Percentiles rank a stretch among this genome's conserved stretches.
These are phyloP conservation scores for Microbotryum intermedium DNA, from an alignment of 1,284 basidiomycete species.

Conservation along the genomic window DNA sequence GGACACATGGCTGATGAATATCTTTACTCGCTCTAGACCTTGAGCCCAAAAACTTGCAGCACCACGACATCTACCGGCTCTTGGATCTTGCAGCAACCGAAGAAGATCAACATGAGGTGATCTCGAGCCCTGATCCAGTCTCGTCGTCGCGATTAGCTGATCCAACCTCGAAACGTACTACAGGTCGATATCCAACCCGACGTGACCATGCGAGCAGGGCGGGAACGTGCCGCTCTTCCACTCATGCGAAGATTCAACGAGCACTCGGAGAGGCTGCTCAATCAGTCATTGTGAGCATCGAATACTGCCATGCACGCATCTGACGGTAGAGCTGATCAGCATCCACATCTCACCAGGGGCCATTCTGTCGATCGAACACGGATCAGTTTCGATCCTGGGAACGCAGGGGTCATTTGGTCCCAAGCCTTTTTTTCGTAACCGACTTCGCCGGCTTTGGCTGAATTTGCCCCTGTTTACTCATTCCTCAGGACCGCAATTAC, in stretches of 20 bases:
- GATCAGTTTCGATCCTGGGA: constrained; percentile 20
- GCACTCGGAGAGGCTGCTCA: constrained; percentile 81
- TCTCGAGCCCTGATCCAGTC: background rate
- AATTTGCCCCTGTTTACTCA: background rate
- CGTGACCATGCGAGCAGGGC: constrained; percentile 90
- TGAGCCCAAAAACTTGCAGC: constrained; percentile 63
- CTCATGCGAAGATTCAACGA: constrained; percentile 96
- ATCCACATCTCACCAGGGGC: too few relatives aligned
- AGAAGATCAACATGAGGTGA: constrained; percentile 82
- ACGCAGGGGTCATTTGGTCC: constrained; percentile 22
- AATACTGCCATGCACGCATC: background rate
- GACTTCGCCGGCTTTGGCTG: background rate
- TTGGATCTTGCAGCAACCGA: constrained; percentile 79
- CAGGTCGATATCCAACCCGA: constrained; percentile 72
- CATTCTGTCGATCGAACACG: background rate
- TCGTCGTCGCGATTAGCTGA: background rate
- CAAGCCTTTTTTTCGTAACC: background rate
- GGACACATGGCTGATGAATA: background rate
- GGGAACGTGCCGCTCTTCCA: constrained; percentile 75
- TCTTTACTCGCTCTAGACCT: constrained; percentile 50
- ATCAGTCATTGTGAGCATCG: constrained; percentile 40
- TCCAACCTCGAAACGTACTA: background rate
- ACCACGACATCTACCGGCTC: constrained; percentile 64
- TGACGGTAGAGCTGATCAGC: background rate
- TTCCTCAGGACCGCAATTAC: constrained; percentile 34